phyloP scores from a whole-genome alignment of 257 asterid genomes.

The Capsicum rhomboideum region DNA sequence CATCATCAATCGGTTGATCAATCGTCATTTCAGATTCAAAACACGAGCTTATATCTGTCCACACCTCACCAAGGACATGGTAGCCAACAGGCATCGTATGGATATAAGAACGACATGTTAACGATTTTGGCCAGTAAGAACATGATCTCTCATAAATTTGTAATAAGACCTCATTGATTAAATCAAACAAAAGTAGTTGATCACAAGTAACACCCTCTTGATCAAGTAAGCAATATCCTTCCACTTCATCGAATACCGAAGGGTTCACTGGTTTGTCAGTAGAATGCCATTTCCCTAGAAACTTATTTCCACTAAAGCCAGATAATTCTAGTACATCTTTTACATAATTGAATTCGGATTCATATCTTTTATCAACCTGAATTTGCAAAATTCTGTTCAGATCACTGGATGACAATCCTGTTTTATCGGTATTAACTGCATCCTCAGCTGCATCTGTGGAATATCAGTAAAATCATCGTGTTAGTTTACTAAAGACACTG shows the following conservation, averaged over 20 bases:
- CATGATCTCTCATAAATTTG: constrained; percentile 50
- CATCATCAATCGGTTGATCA: constrained; percentile 44
- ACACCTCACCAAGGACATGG: constrained; percentile 62
- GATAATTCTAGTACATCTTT: constrained; percentile 54
- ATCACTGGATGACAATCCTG: constrained; percentile 17
- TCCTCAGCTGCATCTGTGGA: neutral
- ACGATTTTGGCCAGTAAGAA: constrained; percentile 57
- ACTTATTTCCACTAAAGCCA: constrained; percentile 44
- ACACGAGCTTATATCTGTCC: constrained; percentile 44
- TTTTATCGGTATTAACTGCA: neutral
- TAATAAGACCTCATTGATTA: constrained; percentile 56
- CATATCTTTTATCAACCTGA: constrained; percentile 29
- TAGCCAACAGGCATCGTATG: constrained; percentile 56
- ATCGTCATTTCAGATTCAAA: constrained; percentile 24
- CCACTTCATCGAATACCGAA: constrained; percentile 43
- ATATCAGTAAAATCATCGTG: constrained; percentile 2
- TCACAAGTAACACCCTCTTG: constrained; percentile 26
- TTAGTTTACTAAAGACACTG: constrained; percentile 6
- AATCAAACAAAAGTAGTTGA: constrained; percentile 53
- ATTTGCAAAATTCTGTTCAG: constrained; percentile 12
- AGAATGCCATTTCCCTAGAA: constrained; percentile 54
- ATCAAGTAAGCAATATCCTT: constrained; percentile 11
- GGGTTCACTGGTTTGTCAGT: constrained; percentile 49
- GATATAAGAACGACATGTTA: constrained; percentile 34
- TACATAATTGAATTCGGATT: constrained; percentile 50